These are phyloP conservation scores for Boletus smithii DNA, from an alignment of 1,284 basidiomycete species.

Conservation along the genomic window DNA sequence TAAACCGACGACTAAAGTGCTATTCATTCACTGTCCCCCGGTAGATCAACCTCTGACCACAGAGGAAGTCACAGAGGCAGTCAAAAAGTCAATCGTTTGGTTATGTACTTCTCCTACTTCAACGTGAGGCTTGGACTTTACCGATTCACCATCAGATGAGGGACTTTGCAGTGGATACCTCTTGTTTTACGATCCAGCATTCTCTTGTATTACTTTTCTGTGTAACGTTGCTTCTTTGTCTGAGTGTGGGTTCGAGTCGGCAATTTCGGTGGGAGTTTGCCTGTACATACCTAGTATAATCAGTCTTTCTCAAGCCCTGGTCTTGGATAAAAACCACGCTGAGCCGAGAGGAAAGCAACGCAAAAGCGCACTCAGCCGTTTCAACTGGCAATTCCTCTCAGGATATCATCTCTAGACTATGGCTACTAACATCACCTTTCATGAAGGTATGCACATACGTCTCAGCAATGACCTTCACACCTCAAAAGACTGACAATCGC, in stretches of 20 bases:
- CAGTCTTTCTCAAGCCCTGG: slow-evolving; percentile 16
- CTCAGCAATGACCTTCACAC: not conserved
- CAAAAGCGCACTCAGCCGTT: slow-evolving; percentile 18
- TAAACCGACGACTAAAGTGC: slow-evolving; percentile 54
- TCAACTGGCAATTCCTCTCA: not conserved
- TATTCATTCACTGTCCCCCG: slow-evolving; percentile 72
- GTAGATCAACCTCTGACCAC: slow-evolving; percentile 57
- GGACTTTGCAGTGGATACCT: slow-evolving; percentile 28
- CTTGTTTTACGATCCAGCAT: not conserved
- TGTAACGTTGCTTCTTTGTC: not conserved
- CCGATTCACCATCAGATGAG: slow-evolving; percentile 4
- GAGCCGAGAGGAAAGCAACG: not conserved
- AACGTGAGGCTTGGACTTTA: slow-evolving; percentile 14
- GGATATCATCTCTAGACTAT: slow-evolving; percentile 13
- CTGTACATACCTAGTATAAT: not conserved
- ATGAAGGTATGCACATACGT: slow-evolving; percentile 24
- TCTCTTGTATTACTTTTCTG: slow-evolving; percentile 6
- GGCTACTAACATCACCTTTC: slow-evolving; percentile 36
- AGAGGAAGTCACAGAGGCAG: slow-evolving; percentile 62
- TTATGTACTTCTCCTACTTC: slow-evolving; percentile 37
- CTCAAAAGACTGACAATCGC: slow-evolving; percentile 3
- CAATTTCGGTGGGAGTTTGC: slow-evolving; percentile 11
- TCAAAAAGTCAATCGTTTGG: slow-evolving; percentile 58
- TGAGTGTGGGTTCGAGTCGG: slow-evolving; percentile 11
- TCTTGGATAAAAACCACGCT: not conserved